Evolutionary conservation across 2,329 filamentous ascomycete species (phyloP).

Genomic region (Thielaviopsis euricoi): DNA sequence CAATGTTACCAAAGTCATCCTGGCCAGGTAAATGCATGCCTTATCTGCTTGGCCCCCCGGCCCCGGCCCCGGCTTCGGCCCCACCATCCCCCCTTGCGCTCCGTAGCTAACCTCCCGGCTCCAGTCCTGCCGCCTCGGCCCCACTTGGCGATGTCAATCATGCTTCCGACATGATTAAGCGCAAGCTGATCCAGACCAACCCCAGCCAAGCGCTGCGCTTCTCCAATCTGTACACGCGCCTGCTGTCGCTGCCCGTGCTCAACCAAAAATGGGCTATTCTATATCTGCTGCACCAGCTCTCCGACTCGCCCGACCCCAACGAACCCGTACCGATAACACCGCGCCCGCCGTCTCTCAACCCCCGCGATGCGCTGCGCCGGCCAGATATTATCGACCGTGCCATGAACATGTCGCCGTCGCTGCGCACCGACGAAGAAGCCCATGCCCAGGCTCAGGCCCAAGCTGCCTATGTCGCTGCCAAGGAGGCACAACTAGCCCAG

Average conservation of each 20-base stretch:
- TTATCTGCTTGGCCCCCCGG: neutral
- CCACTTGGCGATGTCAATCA: conserved; percentile 60
- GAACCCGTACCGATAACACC: conserved; percentile 32
- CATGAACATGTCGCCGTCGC: conserved; percentile 21
- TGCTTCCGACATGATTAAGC: conserved; percentile 82
- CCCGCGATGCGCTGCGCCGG: conserved; percentile 22
- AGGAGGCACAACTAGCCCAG: conserved; percentile 22
- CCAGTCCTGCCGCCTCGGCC: conserved; percentile 20
- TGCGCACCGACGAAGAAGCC: conserved; percentile 28
- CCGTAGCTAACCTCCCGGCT: neutral
- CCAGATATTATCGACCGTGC: conserved; percentile 22
- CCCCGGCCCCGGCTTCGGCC: neutral
- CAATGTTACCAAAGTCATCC: conserved; percentile 31
- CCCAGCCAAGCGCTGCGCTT: conserved; percentile 67
- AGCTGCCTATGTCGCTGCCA: conserved; percentile 24
- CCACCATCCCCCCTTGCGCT: neutral
- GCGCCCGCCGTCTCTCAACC: conserved; percentile 18
- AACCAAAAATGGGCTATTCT: conserved; percentile 95
- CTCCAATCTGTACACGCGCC: conserved; percentile 75
- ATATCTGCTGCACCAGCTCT: conserved; percentile 72
- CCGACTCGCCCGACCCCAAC: conserved; percentile 46
- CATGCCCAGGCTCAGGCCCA: conserved; percentile 22
- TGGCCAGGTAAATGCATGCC: conserved; percentile 29
- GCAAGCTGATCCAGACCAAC: conserved; percentile 66
- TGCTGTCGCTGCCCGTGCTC: conserved; percentile 80